Conservation (phyloP, 805 yeast species). For the Tetrapisispora taiwanensis region DNA sequence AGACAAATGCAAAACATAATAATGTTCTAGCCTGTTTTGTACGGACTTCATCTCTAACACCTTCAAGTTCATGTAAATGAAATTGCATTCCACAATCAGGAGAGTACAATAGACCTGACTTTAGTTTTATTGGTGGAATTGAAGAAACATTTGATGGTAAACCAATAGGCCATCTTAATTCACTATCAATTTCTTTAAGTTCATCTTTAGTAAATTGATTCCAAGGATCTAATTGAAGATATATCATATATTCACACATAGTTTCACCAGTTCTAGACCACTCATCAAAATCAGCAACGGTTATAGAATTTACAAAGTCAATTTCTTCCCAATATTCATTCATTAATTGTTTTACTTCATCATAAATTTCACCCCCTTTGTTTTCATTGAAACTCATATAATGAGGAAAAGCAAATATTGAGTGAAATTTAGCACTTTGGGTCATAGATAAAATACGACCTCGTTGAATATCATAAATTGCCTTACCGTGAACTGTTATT, state of each 20-base stretch:
- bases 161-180: slow-evolving; percentile 65
- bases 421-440: slow-evolving; percentile 53
- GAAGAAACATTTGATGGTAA: slow-evolving; percentile 46
- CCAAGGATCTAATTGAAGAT: slow-evolving; percentile 59
- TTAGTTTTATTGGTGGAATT: slow-evolving; percentile 47
- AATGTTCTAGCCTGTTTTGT: slow-evolving; percentile 32
- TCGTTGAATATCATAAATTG: slow-evolving; percentile 54
- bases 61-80: slow-evolving; percentile 32
- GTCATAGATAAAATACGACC: slow-evolving; percentile 55
- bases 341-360: slow-evolving; percentile 37
- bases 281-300: slow-evolving; percentile 36
- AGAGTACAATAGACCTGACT: slow-evolving; percentile 58
- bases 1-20: slow-evolving; percentile 35
- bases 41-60: slow-evolving; percentile 46
- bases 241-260: slow-evolving; percentile 64
- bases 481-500: slow-evolving; percentile 43
- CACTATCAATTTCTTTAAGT: slow-evolving; percentile 57
- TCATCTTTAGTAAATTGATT: slow-evolving; percentile 39
- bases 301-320: slow-evolving; percentile 31
- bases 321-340: slow-evolving; percentile 37
- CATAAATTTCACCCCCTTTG: slow-evolving; percentile 31
- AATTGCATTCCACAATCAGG: slow-evolving; percentile 78
- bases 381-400: slow-evolving; percentile 33
- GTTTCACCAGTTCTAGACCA: slow-evolving; percentile 26
- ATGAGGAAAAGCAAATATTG: slow-evolving; percentile 53